phyloP scores from a whole-genome alignment of 176 grass and related monocot species.

The Oryza rufipogon region DNA sequence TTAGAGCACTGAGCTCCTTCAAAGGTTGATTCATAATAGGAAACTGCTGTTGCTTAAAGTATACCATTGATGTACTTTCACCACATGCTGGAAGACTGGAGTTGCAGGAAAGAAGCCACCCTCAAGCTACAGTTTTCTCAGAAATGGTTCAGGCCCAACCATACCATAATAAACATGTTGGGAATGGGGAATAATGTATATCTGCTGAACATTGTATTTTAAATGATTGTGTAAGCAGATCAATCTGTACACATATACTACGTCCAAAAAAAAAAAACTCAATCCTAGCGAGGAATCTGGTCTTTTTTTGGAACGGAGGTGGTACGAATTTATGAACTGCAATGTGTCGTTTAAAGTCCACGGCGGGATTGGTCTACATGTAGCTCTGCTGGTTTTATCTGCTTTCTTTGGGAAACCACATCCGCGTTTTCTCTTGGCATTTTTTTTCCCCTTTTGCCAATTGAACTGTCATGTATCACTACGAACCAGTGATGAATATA shows the following conservation, averaged over 20 bases:
- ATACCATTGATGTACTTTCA: constrained; percentile 11
- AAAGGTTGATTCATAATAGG: constrained; percentile 22
- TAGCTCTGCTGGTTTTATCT: too few relatives aligned
- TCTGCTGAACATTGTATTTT: not conserved
- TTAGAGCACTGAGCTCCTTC: constrained; percentile 74
- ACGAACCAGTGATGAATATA: not conserved
- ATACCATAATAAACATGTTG: constrained; percentile 3
- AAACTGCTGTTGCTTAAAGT: not conserved
- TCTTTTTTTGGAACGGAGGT: too few relatives aligned
- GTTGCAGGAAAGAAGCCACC: not conserved
- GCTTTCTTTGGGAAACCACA: too few relatives aligned
- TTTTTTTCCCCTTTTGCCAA: too few relatives aligned
- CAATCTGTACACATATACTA: not conserved
- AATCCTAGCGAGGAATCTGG: too few relatives aligned
- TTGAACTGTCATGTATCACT: too few relatives aligned
- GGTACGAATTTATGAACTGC: not conserved
- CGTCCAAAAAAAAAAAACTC: too few relatives aligned
- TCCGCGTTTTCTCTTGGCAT: too few relatives aligned
- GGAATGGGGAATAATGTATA: not conserved
- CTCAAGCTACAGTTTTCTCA: not conserved
- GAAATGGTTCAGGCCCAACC: not conserved
- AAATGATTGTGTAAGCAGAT: not conserved
- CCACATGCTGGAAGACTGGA: not conserved
- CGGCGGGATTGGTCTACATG: too few relatives aligned
- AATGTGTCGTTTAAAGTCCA: not conserved